Conservation (phyloP, 75 land plant genomes). For the Pseudotsuga menziesii region DNA sequence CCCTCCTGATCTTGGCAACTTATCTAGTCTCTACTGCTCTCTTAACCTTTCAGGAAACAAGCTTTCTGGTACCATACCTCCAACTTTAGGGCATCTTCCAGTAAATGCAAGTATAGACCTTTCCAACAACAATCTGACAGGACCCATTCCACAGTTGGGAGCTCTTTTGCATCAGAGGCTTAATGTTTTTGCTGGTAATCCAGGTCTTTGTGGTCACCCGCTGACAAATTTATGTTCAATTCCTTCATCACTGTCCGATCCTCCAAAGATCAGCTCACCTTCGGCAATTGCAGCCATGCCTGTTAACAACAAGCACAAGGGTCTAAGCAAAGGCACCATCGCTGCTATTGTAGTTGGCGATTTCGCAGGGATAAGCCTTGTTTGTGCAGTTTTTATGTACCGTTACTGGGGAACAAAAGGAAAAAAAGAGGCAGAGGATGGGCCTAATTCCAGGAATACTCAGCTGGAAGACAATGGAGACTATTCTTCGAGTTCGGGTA, state of each 20-base stretch:
- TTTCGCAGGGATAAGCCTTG: constrained; percentile 38
- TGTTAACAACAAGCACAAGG: constrained; percentile 18
- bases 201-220: constrained; percentile 55
- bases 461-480: not conserved
- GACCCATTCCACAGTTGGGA: constrained; percentile 47
- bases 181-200: constrained; percentile 52
- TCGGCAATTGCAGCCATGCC: constrained; percentile 71
- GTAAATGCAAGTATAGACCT: constrained; percentile 58
- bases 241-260: constrained; percentile 29
- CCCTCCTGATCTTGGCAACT: constrained; percentile 46
- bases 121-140: constrained; percentile 74
- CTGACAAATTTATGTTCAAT: constrained; percentile 28
- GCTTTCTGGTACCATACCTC: constrained; percentile 54
- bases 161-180: constrained; percentile 27
- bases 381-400: constrained; percentile 43
- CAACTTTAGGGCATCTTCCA: constrained; percentile 36
- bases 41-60: constrained; percentile 61
- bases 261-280: constrained; percentile 34
- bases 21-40: constrained; percentile 15
- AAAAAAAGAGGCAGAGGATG: constrained; percentile 15
- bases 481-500: constrained; percentile 10
- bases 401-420: constrained; percentile 38
- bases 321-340: constrained; percentile 43
- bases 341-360: constrained; percentile 65
- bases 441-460: not conserved